phyloP scores from a whole-genome alignment of 129 eudicot species.

The Apium graveolens region DNA sequence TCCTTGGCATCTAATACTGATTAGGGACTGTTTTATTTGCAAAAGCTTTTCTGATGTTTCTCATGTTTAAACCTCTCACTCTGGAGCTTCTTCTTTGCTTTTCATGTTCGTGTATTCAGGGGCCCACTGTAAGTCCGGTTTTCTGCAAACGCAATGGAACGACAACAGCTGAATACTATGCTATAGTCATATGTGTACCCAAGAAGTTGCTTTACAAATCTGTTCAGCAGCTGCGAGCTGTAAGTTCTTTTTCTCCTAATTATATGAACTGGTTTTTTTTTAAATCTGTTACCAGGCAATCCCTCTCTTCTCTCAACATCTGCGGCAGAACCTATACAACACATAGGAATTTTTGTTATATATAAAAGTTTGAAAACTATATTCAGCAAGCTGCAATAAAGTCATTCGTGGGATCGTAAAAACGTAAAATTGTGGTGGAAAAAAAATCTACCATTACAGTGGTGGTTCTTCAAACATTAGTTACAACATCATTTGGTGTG shows the following conservation, averaged over 20 bases:
- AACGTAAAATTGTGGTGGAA: too few species aligned
- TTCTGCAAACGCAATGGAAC: conserved; percentile 54
- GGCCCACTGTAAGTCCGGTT: conserved; percentile 91
- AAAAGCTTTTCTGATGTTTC: not conserved
- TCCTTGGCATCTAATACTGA: not conserved
- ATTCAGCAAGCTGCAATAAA: not conserved
- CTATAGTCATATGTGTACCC: conserved; percentile 90
- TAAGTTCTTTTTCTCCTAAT: conserved; percentile 19
- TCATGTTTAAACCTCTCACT: not conserved
- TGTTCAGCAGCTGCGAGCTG: conserved; percentile 84
- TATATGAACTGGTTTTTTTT: not conserved
- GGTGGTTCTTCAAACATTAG: not conserved
- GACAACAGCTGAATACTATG: conserved; percentile 56
- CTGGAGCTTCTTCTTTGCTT: conserved; percentile 3
- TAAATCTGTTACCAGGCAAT: not conserved
- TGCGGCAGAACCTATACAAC: not conserved
- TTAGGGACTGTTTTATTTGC: not conserved
- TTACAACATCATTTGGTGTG: not conserved
- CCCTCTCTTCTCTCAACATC: too few species aligned
- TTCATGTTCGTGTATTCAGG: conserved; percentile 35
- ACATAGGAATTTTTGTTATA: not conserved
- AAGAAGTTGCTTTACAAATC: conserved; percentile 71
- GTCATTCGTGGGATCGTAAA: not conserved
- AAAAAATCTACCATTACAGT: not conserved
- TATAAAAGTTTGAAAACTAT: not conserved